Evolutionary conservation across 768 basidiomycete genomes (phyloP).

Genomic region (Pluteus cervinus): DNA sequence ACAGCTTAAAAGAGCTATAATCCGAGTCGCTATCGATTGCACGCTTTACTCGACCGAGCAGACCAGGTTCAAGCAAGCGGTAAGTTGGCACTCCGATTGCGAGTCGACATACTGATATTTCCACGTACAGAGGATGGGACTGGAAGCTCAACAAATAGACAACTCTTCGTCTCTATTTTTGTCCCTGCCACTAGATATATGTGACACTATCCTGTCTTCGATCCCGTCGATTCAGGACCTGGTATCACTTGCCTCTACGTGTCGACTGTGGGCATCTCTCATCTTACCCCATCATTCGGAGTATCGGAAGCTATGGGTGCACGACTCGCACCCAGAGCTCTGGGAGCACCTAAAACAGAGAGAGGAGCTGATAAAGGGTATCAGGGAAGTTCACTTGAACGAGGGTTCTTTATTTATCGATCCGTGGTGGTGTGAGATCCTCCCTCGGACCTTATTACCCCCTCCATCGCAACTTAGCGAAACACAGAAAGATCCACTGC

Average conservation of each 20-base stretch:
- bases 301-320: slow-evolving; percentile 17
- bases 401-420: background rate
- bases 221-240: slow-evolving; percentile 10
- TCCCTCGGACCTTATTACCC: slow-evolving; percentile 3
- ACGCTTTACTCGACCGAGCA: too few relatives aligned
- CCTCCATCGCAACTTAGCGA: background rate
- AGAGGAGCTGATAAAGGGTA: slow-evolving; percentile 15
- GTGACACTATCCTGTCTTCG: slow-evolving; percentile 10
- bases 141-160: too few relatives aligned
- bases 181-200: slow-evolving; percentile 15
- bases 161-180: too few relatives aligned
- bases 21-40: too few relatives aligned
- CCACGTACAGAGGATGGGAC: too few relatives aligned
- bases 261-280: slow-evolving; percentile 11
- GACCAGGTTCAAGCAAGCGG: too few relatives aligned
- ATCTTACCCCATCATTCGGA: slow-evolving; percentile 20
- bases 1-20: too few relatives aligned
- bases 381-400: slow-evolving; percentile 10
- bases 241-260: slow-evolving; percentile 9
- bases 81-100: too few relatives aligned
- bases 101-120: too few relatives aligned
- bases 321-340: slow-evolving; percentile 8
- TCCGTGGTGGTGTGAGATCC: slow-evolving; percentile 10
- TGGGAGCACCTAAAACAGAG: slow-evolving; percentile 20
- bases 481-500: too few relatives aligned